phyloP scores from a whole-genome alignment of 768 basidiomycete species.

The Trametes maxima region DNA sequence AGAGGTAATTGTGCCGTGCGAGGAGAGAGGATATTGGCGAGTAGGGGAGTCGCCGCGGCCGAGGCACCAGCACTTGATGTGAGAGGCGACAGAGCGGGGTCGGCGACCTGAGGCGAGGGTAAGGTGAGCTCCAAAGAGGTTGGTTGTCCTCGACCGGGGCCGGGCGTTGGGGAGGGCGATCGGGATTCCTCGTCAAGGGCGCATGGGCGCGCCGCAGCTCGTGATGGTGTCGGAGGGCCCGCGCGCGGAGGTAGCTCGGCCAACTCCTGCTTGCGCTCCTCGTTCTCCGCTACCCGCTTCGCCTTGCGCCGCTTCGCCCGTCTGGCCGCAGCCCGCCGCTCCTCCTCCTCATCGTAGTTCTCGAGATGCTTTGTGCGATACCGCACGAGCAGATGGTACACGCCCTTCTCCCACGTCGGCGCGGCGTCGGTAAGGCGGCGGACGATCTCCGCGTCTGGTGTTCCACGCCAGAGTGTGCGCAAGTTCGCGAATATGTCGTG shows the following conservation, averaged over 20 bases:
- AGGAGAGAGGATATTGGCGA: conserved; percentile 3
- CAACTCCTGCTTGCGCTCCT: conserved; percentile 19
- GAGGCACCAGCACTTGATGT: conserved; percentile 11
- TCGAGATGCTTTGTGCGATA: conserved; percentile 79
- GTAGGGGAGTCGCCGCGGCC: conserved; percentile 1
- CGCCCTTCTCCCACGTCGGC: conserved; percentile 93
- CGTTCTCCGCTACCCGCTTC: conserved; percentile 23
- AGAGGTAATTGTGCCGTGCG: conserved; percentile 7
- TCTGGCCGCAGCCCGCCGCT: conserved; percentile 39
- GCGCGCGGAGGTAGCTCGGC: conserved; percentile 51
- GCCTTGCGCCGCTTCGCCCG: conserved; percentile 38
- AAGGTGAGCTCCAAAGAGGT: neutral
- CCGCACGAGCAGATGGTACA: conserved; percentile 86
- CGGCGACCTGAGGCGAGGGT: neutral
- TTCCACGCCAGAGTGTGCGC: conserved; percentile 88
- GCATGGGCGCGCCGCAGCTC: conserved; percentile 43
- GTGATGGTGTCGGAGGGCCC: conserved; percentile 63
- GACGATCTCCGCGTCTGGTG: conserved; percentile 72
- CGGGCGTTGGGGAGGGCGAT: conserved; percentile 23
- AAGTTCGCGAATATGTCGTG: conserved; percentile 88
- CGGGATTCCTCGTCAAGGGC: conserved; percentile 18
- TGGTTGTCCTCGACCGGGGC: conserved; percentile 22
- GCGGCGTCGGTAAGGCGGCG: conserved; percentile 63
- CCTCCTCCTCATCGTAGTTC: conserved; percentile 73
- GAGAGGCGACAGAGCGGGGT: conserved; percentile 2